Conservation (phyloP, 2,329 filamentous ascomycete genomes). For the Colletotrichum acutatum region DNA sequence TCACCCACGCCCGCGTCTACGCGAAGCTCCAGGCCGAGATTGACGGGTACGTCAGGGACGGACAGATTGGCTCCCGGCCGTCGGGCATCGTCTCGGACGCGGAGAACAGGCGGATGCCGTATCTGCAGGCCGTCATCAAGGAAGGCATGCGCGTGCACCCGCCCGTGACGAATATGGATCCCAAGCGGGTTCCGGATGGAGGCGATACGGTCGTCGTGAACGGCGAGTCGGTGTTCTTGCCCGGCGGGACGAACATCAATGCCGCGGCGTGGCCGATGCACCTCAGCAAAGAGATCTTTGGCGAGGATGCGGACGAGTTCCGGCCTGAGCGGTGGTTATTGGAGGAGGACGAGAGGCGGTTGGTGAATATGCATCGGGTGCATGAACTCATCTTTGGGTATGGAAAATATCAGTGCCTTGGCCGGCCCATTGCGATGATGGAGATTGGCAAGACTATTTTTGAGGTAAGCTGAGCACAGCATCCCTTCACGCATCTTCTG, state of each 20-base stretch:
- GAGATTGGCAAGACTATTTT: conserved; percentile 60
- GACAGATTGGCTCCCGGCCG: conserved; percentile 22
- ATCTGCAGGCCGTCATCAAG: conserved; percentile 67
- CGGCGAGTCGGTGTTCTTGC: conserved; percentile 44
- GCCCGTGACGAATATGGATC: conserved; percentile 50
- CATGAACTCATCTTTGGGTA: conserved; percentile 57
- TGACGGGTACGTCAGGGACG: conserved; percentile 42
- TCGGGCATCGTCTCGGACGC: conserved; percentile 48
- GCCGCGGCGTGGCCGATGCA: conserved; percentile 53
- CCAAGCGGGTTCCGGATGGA: conserved; percentile 49
- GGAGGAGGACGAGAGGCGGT: conserved; percentile 41
- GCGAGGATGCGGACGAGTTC: conserved; percentile 64
- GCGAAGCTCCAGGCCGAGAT: conserved; percentile 60
- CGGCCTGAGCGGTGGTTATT: conserved; percentile 70
- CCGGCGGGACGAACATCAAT: conserved; percentile 38
- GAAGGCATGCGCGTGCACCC: conserved; percentile 67
- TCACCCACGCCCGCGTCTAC: conserved; percentile 59
- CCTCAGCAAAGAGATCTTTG: conserved; percentile 65
- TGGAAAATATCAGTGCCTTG: conserved; percentile 57
- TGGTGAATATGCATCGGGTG: conserved; percentile 48
- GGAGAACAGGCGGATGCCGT: conserved; percentile 59
- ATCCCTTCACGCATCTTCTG: neutral
- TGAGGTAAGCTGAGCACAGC: conserved; percentile 51
- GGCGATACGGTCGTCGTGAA: conserved; percentile 39
- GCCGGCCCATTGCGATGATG: conserved; percentile 58